Percentiles rank a stretch among this genome's conserved stretches.
phyloP scores from a whole-genome alignment of 345 rosid genomes.

The Hypericum androsaemum region DNA sequence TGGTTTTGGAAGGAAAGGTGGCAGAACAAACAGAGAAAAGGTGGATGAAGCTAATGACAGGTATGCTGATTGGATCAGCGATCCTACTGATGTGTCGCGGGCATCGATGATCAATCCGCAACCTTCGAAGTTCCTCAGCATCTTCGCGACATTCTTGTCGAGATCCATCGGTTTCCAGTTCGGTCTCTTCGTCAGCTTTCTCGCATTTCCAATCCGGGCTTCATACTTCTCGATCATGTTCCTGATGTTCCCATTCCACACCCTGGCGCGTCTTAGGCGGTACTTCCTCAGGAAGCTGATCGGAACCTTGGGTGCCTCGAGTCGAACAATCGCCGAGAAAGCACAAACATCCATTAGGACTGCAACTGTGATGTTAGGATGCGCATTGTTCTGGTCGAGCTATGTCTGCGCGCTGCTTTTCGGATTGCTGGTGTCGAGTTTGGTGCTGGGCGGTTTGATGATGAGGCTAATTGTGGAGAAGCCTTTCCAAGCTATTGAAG shows the following conservation, averaged over 20 bases:
- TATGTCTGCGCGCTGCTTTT: slow-evolving; percentile 16
- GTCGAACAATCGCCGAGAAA: slow-evolving; percentile 6
- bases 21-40: not conserved
- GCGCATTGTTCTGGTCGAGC: slow-evolving; percentile 23
- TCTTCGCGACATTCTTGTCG: slow-evolving; percentile 3
- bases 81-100: not conserved
- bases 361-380: slow-evolving; percentile 9
- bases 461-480: slow-evolving; percentile 16
- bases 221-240: slow-evolving; percentile 8
- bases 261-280: slow-evolving; percentile 7
- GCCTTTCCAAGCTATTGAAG: slow-evolving; percentile 15
- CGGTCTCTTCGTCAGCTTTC: slow-evolving; percentile 14
- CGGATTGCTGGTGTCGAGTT: slow-evolving; percentile 20
- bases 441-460: slow-evolving; percentile 16
- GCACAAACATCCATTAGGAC: slow-evolving; percentile 5
- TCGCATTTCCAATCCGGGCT: slow-evolving; percentile 24
- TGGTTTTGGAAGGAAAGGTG: not conserved
- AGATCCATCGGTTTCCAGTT: slow-evolving; percentile 20
- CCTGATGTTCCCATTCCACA: slow-evolving; percentile 19
- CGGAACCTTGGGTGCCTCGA: slow-evolving; percentile 7
- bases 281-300: slow-evolving; percentile 10
- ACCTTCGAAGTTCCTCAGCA: slow-evolving; percentile 9
- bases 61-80: not conserved
- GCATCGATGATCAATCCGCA: slow-evolving; percentile 6
- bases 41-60: not conserved